Percentiles rank a stretch among this genome's conserved stretches.
Evolutionary conservation across 1,139 yeast species (phyloP).

Genomic region (Saccharomyces pastorianus): DNA sequence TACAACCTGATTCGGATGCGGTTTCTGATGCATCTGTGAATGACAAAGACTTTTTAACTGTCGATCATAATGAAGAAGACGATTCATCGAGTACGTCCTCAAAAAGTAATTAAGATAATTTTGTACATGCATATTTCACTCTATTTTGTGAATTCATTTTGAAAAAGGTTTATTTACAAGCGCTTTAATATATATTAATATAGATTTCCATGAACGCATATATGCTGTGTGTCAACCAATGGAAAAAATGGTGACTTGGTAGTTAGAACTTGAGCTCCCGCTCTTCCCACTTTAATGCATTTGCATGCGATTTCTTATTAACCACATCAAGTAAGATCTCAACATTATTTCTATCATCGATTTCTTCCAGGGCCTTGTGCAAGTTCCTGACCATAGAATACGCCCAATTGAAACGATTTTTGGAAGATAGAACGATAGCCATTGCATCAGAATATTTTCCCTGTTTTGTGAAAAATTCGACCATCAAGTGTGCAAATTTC

Average conservation of each 20-base stretch:
- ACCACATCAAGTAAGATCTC: slow-evolving; percentile 20
- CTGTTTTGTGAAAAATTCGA: slow-evolving; percentile 22
- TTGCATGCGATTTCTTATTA: slow-evolving; percentile 17
- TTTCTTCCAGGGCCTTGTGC: slow-evolving; percentile 39
- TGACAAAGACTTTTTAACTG: background rate
- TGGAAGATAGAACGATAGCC: slow-evolving; percentile 57
- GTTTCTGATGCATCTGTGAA: background rate
- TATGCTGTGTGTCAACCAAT: background rate
- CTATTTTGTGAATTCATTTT: background rate
- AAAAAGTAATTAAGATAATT: background rate
- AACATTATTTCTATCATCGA: slow-evolving; percentile 42
- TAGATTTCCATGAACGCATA: background rate
- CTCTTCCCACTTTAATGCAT: slow-evolving; percentile 12
- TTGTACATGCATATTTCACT: background rate
- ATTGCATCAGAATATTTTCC: slow-evolving; percentile 54
- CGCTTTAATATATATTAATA: background rate
- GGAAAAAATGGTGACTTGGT: background rate
- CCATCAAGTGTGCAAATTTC: slow-evolving; percentile 26
- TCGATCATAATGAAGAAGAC: background rate
- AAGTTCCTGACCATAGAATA: slow-evolving; percentile 47
- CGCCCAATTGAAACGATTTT: slow-evolving; percentile 65
- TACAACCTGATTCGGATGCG: slow-evolving; percentile 4
- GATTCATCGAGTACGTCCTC: background rate
- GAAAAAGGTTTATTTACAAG: background rate
- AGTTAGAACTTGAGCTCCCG: slow-evolving; percentile 8